Conservation (phyloP, 495 filamentous ascomycete genomes). For the Penicillium cataractarum region DNA sequence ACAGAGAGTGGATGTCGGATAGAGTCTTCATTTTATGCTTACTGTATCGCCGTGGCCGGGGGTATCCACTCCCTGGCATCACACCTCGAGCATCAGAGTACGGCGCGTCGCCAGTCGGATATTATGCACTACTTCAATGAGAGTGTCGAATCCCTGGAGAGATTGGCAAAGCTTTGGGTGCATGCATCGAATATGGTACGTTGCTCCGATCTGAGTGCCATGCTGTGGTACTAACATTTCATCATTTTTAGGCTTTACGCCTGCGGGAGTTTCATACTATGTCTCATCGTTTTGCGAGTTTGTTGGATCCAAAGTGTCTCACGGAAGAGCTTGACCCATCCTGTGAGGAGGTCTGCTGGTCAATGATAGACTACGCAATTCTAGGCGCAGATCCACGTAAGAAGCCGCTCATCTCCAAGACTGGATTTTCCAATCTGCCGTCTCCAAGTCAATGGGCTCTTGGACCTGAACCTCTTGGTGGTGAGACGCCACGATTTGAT, state of each 20-base stretch:
- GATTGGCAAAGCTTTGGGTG: conserved; percentile 24
- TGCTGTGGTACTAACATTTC: neutral
- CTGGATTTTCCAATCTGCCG: conserved; percentile 12
- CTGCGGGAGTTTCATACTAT: conserved; percentile 31
- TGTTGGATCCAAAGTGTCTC: conserved; percentile 25
- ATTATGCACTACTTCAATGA: conserved; percentile 20
- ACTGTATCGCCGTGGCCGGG: conserved; percentile 26
- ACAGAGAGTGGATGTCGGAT: conserved; percentile 20
- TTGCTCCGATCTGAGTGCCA: neutral
- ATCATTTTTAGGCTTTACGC: conserved; percentile 15
- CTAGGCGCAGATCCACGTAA: conserved; percentile 18
- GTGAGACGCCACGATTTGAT: conserved; percentile 2
- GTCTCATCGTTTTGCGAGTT: conserved; percentile 15
- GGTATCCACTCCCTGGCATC: conserved; percentile 22
- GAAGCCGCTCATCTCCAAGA: conserved; percentile 9
- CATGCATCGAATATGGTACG: conserved; percentile 33
- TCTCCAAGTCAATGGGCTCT: conserved; percentile 21
- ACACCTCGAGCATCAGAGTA: conserved; percentile 15
- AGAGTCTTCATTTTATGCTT: conserved; percentile 29
- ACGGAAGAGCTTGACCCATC: conserved; percentile 22
- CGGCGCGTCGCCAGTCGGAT: conserved; percentile 10
- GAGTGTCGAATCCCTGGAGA: conserved; percentile 20
- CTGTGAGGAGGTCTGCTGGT: conserved; percentile 22
- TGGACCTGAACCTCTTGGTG: conserved; percentile 11
- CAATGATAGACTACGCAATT: conserved; percentile 33